phyloP scores from a whole-genome alignment of 768 basidiomycete species.

The Serpula lacrymans region DNA sequence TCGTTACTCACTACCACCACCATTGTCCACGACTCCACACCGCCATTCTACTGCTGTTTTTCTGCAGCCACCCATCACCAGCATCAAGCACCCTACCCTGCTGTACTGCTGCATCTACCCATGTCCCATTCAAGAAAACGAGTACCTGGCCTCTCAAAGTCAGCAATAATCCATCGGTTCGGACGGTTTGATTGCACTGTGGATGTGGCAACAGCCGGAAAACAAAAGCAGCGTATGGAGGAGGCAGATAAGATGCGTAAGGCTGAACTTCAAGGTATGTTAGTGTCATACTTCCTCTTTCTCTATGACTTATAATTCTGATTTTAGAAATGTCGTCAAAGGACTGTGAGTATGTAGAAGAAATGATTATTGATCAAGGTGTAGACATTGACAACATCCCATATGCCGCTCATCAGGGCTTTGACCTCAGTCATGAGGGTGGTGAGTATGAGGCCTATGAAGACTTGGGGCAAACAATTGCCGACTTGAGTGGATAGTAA shows the following conservation, averaged over 20 bases:
- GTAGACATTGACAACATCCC: background rate
- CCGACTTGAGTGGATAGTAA: background rate
- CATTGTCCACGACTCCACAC: no score
- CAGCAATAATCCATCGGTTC: constrained; percentile 2
- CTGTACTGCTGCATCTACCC: background rate
- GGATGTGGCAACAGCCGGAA: constrained; percentile 1
- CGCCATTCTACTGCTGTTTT: background rate
- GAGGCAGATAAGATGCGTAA: background rate
- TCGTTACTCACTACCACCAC: no score
- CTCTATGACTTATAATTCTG: no score
- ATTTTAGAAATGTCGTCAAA: background rate
- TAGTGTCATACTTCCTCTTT: no score
- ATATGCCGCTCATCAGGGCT: constrained; percentile 1
- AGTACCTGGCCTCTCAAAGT: constrained; percentile 1
- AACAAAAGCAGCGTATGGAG: background rate
- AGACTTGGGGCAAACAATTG: background rate
- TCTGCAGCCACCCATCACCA: background rate
- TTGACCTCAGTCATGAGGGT: constrained; percentile 3
- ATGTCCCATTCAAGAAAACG: no score
- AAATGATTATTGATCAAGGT: background rate
- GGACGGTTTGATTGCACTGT: background rate
- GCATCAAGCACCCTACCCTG: background rate
- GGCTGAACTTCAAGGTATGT: no score
- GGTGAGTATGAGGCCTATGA: constrained; percentile 1
- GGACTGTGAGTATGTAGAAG: background rate